Evolutionary conservation across 345 rosid species (phyloP).

Genomic region (Eucalyptus marginata): DNA sequence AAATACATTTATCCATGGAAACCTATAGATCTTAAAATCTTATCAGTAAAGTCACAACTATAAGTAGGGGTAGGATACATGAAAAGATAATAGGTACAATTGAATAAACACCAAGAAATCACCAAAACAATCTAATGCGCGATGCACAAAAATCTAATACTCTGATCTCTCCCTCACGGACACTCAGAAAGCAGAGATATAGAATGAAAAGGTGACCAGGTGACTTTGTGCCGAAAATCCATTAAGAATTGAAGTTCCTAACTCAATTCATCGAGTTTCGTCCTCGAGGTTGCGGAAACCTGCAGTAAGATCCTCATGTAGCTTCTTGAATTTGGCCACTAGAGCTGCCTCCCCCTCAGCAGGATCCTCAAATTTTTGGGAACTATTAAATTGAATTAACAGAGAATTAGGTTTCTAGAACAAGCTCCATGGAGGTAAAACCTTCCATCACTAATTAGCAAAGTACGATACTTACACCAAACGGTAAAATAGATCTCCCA

Average conservation of each 20-base stretch:
- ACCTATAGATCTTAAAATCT: background rate
- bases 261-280: constrained; percentile 60
- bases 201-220: background rate
- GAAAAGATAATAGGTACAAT: background rate
- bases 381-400: constrained; percentile 27
- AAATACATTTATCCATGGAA: background rate
- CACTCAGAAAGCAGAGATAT: background rate
- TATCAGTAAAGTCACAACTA: background rate
- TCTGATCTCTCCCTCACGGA: background rate
- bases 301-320: constrained; percentile 75
- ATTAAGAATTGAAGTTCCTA: background rate
- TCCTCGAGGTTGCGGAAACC: constrained; percentile 98
- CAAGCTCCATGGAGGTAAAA: background rate
- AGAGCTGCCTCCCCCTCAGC: constrained; percentile 92
- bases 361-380: constrained; percentile 97
- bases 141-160: background rate
- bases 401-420: background rate
- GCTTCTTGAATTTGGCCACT: constrained; percentile 76
- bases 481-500: constrained; percentile 95
- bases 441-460: background rate
- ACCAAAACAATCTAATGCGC: background rate
- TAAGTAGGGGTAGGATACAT: background rate
- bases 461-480: constrained; percentile 49
- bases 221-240: background rate
- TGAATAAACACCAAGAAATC: background rate